phyloP scores from a whole-genome alignment of 805 yeast genomes.

The Candida insectorum region DNA sequence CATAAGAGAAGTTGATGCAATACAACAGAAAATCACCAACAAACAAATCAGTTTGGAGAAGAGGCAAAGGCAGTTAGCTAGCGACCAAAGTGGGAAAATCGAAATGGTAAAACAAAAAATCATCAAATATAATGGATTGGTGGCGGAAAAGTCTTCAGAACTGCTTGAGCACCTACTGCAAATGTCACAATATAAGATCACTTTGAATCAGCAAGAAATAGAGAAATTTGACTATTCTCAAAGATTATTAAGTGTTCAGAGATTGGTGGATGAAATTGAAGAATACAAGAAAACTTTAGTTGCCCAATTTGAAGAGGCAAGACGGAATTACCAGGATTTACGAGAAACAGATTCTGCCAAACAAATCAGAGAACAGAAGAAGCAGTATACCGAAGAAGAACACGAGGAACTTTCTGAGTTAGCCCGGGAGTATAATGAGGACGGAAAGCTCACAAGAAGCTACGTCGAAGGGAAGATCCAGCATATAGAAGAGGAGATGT shows the following conservation, averaged over 20 bases:
- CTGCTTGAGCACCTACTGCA: neutral
- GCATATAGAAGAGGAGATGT: slow-evolving; percentile 45
- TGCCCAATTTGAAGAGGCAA: slow-evolving; percentile 30
- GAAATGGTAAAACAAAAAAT: slow-evolving; percentile 26
- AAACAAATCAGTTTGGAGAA: slow-evolving; percentile 10
- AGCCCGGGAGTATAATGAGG: slow-evolving; percentile 35
- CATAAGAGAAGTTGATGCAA: slow-evolving; percentile 1
- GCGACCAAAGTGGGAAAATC: slow-evolving; percentile 42
- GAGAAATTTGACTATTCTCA: slow-evolving; percentile 17
- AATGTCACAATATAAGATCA: slow-evolving; percentile 1
- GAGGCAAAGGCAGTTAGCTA: slow-evolving; percentile 34
- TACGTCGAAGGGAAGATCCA: slow-evolving; percentile 38
- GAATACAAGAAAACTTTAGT: slow-evolving; percentile 21
- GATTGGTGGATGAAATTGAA: slow-evolving; percentile 24
- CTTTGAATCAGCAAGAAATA: slow-evolving; percentile 11
- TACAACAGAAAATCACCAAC: neutral
- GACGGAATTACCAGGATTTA: slow-evolving; percentile 28
- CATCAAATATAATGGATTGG: slow-evolving; percentile 5
- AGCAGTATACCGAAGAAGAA: slow-evolving; percentile 35
- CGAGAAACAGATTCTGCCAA: slow-evolving; percentile 40
- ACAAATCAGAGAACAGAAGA: slow-evolving; percentile 31
- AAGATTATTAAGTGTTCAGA: slow-evolving; percentile 18
- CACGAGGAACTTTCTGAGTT: slow-evolving; percentile 35
- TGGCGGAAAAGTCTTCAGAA: neutral
- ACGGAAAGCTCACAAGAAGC: slow-evolving; percentile 34